Evolutionary conservation across 805 yeast genomes (phyloP).

Genomic region (Ogataea philodendri): DNA sequence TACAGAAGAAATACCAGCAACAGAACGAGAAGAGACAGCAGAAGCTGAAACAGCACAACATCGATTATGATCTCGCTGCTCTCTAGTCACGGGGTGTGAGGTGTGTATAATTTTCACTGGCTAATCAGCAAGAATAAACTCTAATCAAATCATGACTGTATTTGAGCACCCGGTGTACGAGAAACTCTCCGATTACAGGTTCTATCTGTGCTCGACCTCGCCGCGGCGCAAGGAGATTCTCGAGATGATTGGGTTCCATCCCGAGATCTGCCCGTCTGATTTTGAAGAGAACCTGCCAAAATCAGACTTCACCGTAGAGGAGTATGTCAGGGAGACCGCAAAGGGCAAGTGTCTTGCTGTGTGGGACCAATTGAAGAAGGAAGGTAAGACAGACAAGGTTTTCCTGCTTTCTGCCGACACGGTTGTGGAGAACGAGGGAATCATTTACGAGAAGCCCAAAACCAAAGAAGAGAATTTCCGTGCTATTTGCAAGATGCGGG

Average conservation of each 20-base stretch:
- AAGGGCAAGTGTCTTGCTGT: conserved; percentile 65
- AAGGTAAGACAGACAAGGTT: conserved; percentile 13
- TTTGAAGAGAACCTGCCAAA: conserved; percentile 79
- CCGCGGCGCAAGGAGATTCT: conserved; percentile 79
- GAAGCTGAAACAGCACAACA: conserved; percentile 55
- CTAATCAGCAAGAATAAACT: conserved; percentile 1
- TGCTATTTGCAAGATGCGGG: conserved; percentile 48
- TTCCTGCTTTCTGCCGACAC: conserved; percentile 76
- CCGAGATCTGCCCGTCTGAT: conserved; percentile 55
- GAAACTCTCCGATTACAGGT: conserved; percentile 23
- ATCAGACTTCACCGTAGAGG: conserved; percentile 41
- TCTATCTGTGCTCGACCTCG: conserved; percentile 81
- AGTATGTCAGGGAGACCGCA: conserved; percentile 74
- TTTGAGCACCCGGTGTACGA: conserved; percentile 35
- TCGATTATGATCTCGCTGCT: conserved; percentile 43
- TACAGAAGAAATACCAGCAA: conserved; percentile 45
- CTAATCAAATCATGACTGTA: conserved; percentile 11
- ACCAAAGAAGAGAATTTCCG: conserved; percentile 47
- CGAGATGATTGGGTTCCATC: conserved; percentile 49
- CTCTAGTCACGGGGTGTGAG: conserved; percentile 18
- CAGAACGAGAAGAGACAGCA: conserved; percentile 44
- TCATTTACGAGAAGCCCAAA: conserved; percentile 80
- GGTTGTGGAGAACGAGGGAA: conserved; percentile 55
- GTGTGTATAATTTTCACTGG: conserved; percentile 5
- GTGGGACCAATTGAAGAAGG: conserved; percentile 37